These are phyloP conservation scores for Leccinum griseonigrum DNA, from an alignment of 1,284 basidiomycete species.

Conservation along the genomic window DNA sequence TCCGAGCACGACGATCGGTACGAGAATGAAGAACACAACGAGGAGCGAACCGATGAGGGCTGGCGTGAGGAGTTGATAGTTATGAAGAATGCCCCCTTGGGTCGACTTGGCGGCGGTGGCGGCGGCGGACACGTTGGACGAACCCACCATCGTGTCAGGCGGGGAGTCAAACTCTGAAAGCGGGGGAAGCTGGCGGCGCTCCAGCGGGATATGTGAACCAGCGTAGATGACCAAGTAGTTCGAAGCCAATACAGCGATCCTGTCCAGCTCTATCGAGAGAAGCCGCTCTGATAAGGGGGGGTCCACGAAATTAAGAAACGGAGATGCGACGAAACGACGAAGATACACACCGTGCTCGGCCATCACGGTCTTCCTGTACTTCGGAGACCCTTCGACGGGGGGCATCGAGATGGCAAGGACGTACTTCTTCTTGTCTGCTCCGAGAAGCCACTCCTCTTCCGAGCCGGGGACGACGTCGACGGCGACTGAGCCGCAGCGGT, in stretches of 20 bases:
- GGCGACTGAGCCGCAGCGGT: constrained; percentile 50
- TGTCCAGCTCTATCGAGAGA: constrained; percentile 47
- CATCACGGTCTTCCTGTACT: constrained; percentile 45
- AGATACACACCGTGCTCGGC: constrained; percentile 48
- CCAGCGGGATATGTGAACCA: constrained; percentile 43
- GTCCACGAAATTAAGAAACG: background rate
- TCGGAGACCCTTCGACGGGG: constrained; percentile 41
- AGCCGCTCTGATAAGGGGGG: constrained; percentile 34
- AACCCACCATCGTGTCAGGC: constrained; percentile 12
- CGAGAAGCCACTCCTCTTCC: constrained; percentile 29
- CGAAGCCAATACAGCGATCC: constrained; percentile 47
- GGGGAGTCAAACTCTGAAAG: constrained; percentile 28
- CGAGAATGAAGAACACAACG: constrained; percentile 65
- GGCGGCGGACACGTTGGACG: constrained; percentile 30
- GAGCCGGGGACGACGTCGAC: constrained; percentile 40
- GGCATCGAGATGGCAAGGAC: constrained; percentile 58
- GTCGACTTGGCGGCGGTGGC: constrained; percentile 25
- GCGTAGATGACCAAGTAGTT: constrained; percentile 65
- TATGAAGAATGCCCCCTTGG: constrained; percentile 63
- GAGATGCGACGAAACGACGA: background rate
- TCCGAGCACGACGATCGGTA: constrained; percentile 69
- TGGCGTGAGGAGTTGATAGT: constrained; percentile 78
- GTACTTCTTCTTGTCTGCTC: constrained; percentile 43
- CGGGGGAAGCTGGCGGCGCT: constrained; percentile 38
- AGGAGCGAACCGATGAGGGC: constrained; percentile 72